Evolutionary conservation across 805 yeast species (phyloP).

Genomic region (Pichia thaimueangensis): DNA sequence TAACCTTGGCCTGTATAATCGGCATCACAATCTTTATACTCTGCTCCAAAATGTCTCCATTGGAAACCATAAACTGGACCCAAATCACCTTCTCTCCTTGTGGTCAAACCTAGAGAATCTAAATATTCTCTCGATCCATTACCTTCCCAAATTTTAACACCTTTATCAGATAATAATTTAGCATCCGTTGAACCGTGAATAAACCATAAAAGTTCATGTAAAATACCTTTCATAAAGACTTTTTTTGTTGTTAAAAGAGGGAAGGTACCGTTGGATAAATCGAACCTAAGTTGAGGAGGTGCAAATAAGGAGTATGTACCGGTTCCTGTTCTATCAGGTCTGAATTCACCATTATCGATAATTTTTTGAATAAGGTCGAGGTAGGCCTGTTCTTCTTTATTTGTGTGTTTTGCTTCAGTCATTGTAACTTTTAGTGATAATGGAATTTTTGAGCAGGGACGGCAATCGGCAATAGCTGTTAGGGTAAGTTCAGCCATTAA

Average conservation of each 20-base stretch:
- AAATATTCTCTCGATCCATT: slow-evolving; percentile 91
- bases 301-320: slow-evolving; percentile 90
- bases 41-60: slow-evolving; percentile 99
- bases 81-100: slow-evolving; percentile 86
- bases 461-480: no score
- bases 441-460: no score
- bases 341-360: slow-evolving; percentile 75
- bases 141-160: slow-evolving; percentile 99
- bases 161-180: slow-evolving; percentile 65
- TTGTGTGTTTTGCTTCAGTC: no score
- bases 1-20: slow-evolving; percentile 85
- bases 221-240: slow-evolving; percentile 83
- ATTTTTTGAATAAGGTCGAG: slow-evolving; percentile 74
- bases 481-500: no score
- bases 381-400: slow-evolving; percentile 75
- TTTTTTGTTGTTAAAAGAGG: slow-evolving; percentile 91
- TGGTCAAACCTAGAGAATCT: slow-evolving; percentile 71
- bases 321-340: slow-evolving; percentile 97
- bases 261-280: slow-evolving; percentile 60
- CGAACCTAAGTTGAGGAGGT: slow-evolving; percentile 91
- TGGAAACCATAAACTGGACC: slow-evolving; percentile 99
- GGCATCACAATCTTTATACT: slow-evolving; percentile 76
- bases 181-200: slow-evolving; percentile 87
- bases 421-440: no score
- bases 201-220: slow-evolving; percentile 91